Conservation (phyloP, 2,329 filamentous ascomycete species). For the Cladosporium phlei region DNA sequence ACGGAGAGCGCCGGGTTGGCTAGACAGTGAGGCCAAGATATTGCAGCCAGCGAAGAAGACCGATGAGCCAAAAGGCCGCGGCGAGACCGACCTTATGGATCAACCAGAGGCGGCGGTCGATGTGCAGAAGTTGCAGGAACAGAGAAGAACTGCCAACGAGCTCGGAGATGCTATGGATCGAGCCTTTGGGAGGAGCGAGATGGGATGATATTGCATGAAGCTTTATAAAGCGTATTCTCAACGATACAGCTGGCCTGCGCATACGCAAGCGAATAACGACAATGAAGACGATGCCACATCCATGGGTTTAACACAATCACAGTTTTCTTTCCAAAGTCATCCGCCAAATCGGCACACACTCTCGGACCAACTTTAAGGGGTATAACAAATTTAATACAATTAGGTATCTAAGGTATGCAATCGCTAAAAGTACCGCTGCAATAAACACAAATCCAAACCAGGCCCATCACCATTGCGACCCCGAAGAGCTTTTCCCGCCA, state of each 20-base stretch:
- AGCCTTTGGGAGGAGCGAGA: conserved; percentile 32
- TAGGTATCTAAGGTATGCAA: conserved; percentile 5
- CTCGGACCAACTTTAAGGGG: background rate
- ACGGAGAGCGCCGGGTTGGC: conserved; percentile 72
- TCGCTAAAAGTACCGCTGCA: conserved; percentile 12
- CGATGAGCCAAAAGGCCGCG: conserved; percentile 10
- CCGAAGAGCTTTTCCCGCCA: background rate
- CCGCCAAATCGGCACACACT: background rate
- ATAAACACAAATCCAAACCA: background rate
- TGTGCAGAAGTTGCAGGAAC: conserved; percentile 3
- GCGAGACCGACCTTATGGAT: conserved; percentile 24
- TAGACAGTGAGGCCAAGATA: conserved; percentile 67
- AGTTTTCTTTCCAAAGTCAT: too few relatives aligned
- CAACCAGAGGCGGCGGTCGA: conserved; percentile 16
- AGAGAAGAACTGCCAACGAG: conserved; percentile 27
- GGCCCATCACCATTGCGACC: background rate
- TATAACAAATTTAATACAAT: conserved; percentile 10
- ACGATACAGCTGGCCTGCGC: too few relatives aligned
- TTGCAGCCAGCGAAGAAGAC: conserved; percentile 59
- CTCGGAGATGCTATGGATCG: conserved; percentile 34
- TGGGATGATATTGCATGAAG: too few relatives aligned
- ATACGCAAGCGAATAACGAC: too few relatives aligned
- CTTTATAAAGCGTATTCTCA: too few relatives aligned
- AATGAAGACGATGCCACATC: too few relatives aligned
- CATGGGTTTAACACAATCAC: too few relatives aligned